Percentiles rank a stretch among this genome's conserved stretches.
These are phyloP conservation scores for Chimonanthus salicifolius DNA, from an alignment of 164 flowering plant species.

Conservation along the genomic window DNA sequence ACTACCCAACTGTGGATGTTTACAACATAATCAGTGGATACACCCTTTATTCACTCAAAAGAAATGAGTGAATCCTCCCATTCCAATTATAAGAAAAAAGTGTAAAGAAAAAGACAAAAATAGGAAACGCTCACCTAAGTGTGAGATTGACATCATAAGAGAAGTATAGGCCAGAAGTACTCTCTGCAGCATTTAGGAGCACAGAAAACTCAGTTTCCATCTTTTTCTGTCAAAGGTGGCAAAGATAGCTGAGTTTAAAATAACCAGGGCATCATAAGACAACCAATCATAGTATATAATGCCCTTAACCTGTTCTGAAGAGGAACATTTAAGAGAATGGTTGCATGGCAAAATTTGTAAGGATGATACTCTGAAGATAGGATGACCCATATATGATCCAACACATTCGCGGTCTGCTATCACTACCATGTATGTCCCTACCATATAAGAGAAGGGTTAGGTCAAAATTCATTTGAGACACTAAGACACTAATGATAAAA, in stretches of 20 bases:
- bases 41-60: not conserved
- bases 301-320: constrained; percentile 64
- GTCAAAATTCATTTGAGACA: not conserved
- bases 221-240: constrained; percentile 63
- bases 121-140: constrained; percentile 47
- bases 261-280: not conserved
- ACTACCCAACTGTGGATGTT: not conserved
- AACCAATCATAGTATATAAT: not conserved
- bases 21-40: not conserved
- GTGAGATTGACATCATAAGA: constrained; percentile 89
- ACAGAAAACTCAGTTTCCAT: constrained; percentile 76
- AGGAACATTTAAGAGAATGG: constrained; percentile 54
- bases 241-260: constrained; percentile 1
- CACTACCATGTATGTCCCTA: constrained; percentile 79
- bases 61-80: not conserved
- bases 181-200: constrained; percentile 78
- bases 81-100: not conserved
- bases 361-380: constrained; percentile 68
- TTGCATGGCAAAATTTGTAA: constrained; percentile 82
- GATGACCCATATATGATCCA: constrained; percentile 89
- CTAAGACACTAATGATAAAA: not conserved
- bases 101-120: not conserved
- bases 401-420: constrained; percentile 74
- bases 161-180: constrained; percentile 76
- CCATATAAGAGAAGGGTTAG: constrained; percentile 6